phyloP scores from a whole-genome alignment of 2,329 filamentous ascomycete species.

The Cladosporium sp. region DNA sequence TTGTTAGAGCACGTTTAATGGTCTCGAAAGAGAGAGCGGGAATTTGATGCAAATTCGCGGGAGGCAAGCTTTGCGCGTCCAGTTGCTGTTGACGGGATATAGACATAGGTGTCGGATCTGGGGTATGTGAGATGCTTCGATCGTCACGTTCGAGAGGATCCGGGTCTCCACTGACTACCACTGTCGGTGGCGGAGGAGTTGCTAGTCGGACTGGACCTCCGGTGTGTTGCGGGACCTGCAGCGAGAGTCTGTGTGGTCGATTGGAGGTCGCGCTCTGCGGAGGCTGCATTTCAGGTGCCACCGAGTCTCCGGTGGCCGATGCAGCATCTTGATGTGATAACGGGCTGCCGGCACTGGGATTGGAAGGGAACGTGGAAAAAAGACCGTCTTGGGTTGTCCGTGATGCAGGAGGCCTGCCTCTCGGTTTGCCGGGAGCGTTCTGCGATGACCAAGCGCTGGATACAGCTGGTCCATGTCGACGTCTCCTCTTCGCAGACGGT shows the following conservation, averaged over 20 bases:
- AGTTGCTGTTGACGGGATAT: not conserved
- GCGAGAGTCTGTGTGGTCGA: slow-evolving; percentile 56
- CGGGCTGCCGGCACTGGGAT: slow-evolving; percentile 48
- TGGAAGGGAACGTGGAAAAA: slow-evolving; percentile 69
- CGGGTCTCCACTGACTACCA: slow-evolving; percentile 56
- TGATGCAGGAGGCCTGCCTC: slow-evolving; percentile 71
- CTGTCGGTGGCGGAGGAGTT: slow-evolving; percentile 58
- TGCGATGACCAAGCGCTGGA: slow-evolving; percentile 83
- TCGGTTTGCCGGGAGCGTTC: slow-evolving; percentile 68
- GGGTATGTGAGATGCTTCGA: slow-evolving; percentile 23
- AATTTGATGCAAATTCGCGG: not conserved
- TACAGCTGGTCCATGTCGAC: slow-evolving; percentile 80
- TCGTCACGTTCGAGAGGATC: slow-evolving; percentile 27
- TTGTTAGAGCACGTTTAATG: slow-evolving; percentile 49
- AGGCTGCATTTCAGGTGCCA: slow-evolving; percentile 44
- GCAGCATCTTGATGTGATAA: slow-evolving; percentile 42
- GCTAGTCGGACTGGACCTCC: slow-evolving; percentile 64
- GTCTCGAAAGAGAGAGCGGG: slow-evolving; percentile 34
- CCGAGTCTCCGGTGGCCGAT: slow-evolving; percentile 35
- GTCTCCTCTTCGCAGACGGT: slow-evolving; percentile 58
- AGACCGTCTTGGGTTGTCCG: slow-evolving; percentile 68
- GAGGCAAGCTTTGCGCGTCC: not conserved
- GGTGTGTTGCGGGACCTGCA: slow-evolving; percentile 65
- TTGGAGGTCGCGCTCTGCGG: slow-evolving; percentile 31
- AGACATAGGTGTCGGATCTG: not conserved